These are phyloP conservation scores for Coemansia sp. DNA, from an alignment of 192 early-diverging fungal genomes.

Conservation along the genomic window DNA sequence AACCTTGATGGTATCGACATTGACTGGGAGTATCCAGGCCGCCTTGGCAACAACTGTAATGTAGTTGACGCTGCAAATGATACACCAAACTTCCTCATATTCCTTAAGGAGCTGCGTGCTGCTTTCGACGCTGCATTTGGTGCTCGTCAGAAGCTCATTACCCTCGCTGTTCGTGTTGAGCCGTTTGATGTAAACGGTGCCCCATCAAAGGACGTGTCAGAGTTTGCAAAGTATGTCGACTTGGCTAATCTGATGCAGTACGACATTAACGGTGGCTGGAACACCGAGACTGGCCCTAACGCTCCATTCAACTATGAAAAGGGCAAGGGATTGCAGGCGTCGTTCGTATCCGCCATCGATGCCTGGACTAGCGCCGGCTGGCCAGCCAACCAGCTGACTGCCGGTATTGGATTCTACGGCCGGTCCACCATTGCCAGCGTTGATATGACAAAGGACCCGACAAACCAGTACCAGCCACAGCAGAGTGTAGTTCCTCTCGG, in stretches of 20 bases:
- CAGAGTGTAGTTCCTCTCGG: slow-evolving; percentile 42
- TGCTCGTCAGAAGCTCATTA: slow-evolving; percentile 54
- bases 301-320: slow-evolving; percentile 55
- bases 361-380: slow-evolving; percentile 56
- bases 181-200: slow-evolving; percentile 56
- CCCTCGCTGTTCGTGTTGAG: slow-evolving; percentile 60
- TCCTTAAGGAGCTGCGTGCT: slow-evolving; percentile 58
- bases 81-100: slow-evolving; percentile 57
- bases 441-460: slow-evolving; percentile 52
- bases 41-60: slow-evolving; percentile 42
- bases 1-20: slow-evolving; percentile 60
- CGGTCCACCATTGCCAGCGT: slow-evolving; percentile 40
- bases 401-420: slow-evolving; percentile 66
- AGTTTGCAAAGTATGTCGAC: slow-evolving; percentile 60
- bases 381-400: slow-evolving; percentile 57
- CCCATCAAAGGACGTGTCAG: slow-evolving; percentile 51
- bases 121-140: slow-evolving; percentile 19
- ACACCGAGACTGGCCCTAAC: slow-evolving; percentile 57
- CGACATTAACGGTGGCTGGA: slow-evolving; percentile 60
- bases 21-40: slow-evolving; percentile 70
- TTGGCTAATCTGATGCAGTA: slow-evolving; percentile 71
- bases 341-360: slow-evolving; percentile 51
- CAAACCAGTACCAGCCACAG: slow-evolving; percentile 47
- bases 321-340: slow-evolving; percentile 31
- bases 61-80: slow-evolving; percentile 54